These are phyloP conservation scores for Phytophthora tubulina DNA, from an alignment of 352 stramenopile genomes.

Conservation along the genomic window DNA sequence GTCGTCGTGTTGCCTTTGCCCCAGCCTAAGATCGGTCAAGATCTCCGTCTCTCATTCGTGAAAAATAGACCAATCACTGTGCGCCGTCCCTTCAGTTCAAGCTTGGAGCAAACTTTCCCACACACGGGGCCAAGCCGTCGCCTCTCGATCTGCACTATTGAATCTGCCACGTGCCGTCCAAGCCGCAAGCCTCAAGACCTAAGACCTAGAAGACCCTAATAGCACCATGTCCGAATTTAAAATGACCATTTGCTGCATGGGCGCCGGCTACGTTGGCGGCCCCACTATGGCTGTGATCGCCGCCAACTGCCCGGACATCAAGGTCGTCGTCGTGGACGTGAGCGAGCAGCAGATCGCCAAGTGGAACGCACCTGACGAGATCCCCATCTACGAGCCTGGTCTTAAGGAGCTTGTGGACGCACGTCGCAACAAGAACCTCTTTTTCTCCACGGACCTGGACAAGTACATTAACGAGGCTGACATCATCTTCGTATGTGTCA, in stretches of 20 bases:
- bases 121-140: conserved; percentile 3
- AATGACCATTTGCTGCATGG: conserved; percentile 97
- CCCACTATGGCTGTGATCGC: conserved; percentile 99
- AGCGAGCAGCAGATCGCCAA: conserved; percentile 96
- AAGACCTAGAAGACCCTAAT: background rate
- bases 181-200: conserved; percentile 10
- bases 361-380: conserved; percentile 95
- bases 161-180: conserved; percentile 35
- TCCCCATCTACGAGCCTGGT: conserved; percentile 99
- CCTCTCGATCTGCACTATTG: conserved; percentile 27
- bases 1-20: conserved; percentile 1
- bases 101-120: conserved; percentile 9
- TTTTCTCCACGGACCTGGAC: conserved; percentile 99
- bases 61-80: conserved; percentile 21
- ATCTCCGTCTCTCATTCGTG: conserved; percentile 18
- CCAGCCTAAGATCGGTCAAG: conserved; percentile 26
- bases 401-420: conserved; percentile 96
- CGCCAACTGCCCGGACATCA: conserved; percentile 96
- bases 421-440: conserved; percentile 96
- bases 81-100: conserved; percentile 22
- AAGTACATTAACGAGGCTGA: conserved; percentile 96
- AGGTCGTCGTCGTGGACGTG: conserved; percentile 98
- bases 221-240: conserved; percentile 60
- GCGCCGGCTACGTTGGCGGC: conserved; percentile 98
- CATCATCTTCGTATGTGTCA: conserved; percentile 99